Evolutionary conservation across 306 rosid genomes (phyloP).

Genomic region (Rosa multiflora): DNA sequence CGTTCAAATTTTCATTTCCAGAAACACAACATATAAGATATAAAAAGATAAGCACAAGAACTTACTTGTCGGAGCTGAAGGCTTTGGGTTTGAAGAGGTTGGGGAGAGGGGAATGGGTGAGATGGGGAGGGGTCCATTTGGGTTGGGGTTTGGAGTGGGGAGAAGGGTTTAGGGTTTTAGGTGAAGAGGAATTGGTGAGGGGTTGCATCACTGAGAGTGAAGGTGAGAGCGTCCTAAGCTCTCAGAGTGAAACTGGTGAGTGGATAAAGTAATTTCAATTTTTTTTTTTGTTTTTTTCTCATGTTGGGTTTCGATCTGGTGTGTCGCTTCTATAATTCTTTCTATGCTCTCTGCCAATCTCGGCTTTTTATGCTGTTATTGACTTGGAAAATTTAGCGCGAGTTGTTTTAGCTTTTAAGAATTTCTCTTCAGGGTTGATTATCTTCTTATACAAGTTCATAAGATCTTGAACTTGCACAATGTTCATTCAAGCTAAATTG

Average conservation of each 20-base stretch:
- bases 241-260: background rate
- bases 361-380: no score
- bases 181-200: slow-evolving; percentile 50
- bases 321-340: no score
- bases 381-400: no score
- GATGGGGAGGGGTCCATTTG: slow-evolving; percentile 25
- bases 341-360: no score
- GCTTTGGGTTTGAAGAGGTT: slow-evolving; percentile 13
- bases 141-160: background rate
- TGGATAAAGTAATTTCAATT: slow-evolving; percentile 6
- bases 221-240: background rate
- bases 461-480: no score
- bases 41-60: background rate
- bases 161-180: slow-evolving; percentile 63
- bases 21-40: background rate
- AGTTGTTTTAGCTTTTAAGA: no score
- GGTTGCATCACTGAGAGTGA: slow-evolving; percentile 49
- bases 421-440: no score
- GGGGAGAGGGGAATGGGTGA: slow-evolving; percentile 11
- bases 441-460: no score
- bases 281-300: no score
- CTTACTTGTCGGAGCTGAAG: slow-evolving; percentile 89
- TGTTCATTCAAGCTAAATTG: no score
- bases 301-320: no score
- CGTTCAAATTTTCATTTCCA: background rate